These are phyloP conservation scores for Leccinellum rugosiceps DNA, from an alignment of 768 basidiomycete genomes.

Conservation along the genomic window DNA sequence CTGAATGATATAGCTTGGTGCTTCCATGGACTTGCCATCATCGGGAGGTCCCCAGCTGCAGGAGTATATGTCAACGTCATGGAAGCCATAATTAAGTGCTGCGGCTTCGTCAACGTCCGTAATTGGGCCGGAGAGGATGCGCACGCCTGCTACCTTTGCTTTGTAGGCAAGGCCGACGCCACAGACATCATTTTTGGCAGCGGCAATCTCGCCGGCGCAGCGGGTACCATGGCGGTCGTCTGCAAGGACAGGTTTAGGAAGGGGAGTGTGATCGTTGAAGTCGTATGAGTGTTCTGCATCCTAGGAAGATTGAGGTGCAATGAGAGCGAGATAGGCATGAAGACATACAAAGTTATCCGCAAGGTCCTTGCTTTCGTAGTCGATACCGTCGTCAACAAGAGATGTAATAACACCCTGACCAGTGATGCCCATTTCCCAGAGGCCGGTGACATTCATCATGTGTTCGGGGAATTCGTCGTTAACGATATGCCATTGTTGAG, in stretches of 20 bases:
- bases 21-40: slow-evolving; percentile 93
- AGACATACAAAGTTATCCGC: slow-evolving; percentile 85
- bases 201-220: slow-evolving; percentile 96
- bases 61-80: slow-evolving; percentile 85
- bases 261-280: slow-evolving; percentile 87
- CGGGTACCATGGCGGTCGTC: slow-evolving; percentile 98
- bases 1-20: slow-evolving; percentile 83
- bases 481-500: slow-evolving; percentile 90
- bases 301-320: slow-evolving; percentile 38
- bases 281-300: slow-evolving; percentile 88
- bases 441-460: slow-evolving; percentile 87
- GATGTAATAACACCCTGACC: slow-evolving; percentile 85
- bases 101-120: slow-evolving; percentile 95
- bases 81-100: slow-evolving; percentile 90
- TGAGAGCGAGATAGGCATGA: background rate
- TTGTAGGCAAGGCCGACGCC: slow-evolving; percentile 93
- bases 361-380: slow-evolving; percentile 85
- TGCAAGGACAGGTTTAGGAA: slow-evolving; percentile 82
- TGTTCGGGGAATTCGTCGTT: slow-evolving; percentile 81
- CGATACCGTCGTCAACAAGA: slow-evolving; percentile 93
- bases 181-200: slow-evolving; percentile 88
- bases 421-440: slow-evolving; percentile 90
- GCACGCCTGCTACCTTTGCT: slow-evolving; percentile 88
- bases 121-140: slow-evolving; percentile 93
- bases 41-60: slow-evolving; percentile 99